Percentiles rank a stretch among this genome's conserved stretches.
Evolutionary conservation across 345 rosid genomes (phyloP).

Genomic region (Balakata baccata): DNA sequence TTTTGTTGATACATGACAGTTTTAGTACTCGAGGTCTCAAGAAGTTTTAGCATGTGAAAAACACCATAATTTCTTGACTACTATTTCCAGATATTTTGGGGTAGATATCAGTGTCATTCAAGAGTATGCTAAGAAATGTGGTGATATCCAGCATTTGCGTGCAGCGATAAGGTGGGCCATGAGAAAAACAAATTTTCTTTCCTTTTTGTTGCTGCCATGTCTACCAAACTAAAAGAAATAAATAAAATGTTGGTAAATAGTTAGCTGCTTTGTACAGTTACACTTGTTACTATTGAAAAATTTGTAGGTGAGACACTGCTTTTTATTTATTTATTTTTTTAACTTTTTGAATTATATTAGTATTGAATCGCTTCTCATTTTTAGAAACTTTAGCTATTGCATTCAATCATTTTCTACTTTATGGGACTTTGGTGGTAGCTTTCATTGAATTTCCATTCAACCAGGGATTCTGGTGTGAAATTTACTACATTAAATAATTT

Average conservation of each 20-base stretch:
- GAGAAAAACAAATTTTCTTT: not conserved
- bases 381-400: not conserved
- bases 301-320: not conserved
- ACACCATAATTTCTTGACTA: conserved; percentile 39
- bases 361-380: not conserved
- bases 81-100: conserved; percentile 69
- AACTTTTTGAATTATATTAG: not conserved
- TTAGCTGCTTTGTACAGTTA: not conserved
- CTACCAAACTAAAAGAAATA: not conserved
- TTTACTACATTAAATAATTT: not conserved
- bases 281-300: not conserved
- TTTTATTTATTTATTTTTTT: not conserved
- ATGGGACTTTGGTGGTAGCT: not conserved
- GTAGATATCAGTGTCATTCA: conserved; percentile 78
- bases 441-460: not conserved
- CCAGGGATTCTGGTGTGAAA: not conserved
- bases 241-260: conserved; percentile 8
- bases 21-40: not conserved
- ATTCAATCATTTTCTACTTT: conserved; percentile 1
- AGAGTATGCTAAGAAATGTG: conserved; percentile 53
- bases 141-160: conserved; percentile 73
- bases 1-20: conserved; percentile 3
- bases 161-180: conserved; percentile 71
- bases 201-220: not conserved
- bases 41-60: conserved; percentile 2